A percentile compares a stretch with the other conserved stretches of the same genome.
Evolutionary conservation across 352 stramenopile genomes (phyloP).

Genomic region (Peronospora destructor): DNA sequence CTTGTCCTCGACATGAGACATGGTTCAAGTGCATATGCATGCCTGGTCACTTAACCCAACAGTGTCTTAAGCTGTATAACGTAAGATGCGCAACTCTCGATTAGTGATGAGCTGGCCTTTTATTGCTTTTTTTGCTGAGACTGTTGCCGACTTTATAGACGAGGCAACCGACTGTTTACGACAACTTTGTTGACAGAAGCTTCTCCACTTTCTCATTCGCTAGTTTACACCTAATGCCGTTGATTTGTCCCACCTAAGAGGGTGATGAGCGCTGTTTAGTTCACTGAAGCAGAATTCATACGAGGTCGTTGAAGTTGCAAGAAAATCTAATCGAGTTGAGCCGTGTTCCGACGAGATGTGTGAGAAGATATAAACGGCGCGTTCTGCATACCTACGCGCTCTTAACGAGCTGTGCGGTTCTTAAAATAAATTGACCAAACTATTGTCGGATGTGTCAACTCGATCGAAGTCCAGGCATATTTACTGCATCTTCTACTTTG

Average conservation of each 20-base stretch:
- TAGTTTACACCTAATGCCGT: neutral
- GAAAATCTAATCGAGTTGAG: neutral
- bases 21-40: neutral
- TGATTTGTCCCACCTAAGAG: neutral
- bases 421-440: neutral
- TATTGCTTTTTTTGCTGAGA: too few species aligned
- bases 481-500: too few species aligned
- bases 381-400: too few species aligned
- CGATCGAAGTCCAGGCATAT: neutral
- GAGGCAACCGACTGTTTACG: constrained; percentile 9
- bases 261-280: neutral
- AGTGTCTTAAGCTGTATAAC: too few species aligned
- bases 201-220: neutral
- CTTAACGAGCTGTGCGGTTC: too few species aligned
- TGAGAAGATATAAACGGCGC: too few species aligned
- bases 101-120: too few species aligned
- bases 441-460: neutral
- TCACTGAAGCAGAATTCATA: too few species aligned
- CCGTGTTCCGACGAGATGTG: too few species aligned
- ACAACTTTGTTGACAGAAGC: neutral
- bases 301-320: neutral
- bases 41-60: neutral
- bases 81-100: too few species aligned
- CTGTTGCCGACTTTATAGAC: constrained; percentile 9
- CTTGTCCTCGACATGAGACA: neutral